A percentile compares a stretch with the other conserved stretches of the same genome.
These are phyloP conservation scores for Colletotrichum sp. DNA, from an alignment of 2,329 filamentous ascomycete genomes.

Conservation along the genomic window DNA sequence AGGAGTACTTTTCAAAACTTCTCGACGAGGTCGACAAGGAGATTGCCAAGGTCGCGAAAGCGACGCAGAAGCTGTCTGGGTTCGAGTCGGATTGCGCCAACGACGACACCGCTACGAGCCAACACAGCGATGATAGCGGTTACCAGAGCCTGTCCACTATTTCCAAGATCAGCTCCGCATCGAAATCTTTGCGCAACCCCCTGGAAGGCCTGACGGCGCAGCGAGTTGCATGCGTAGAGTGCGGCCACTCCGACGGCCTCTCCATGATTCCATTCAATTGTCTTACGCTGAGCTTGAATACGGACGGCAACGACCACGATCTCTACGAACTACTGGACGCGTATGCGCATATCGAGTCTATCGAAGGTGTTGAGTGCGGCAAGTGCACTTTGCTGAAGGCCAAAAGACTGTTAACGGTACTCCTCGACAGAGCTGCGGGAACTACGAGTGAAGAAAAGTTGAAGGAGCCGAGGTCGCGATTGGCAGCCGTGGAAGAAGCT, in stretches of 20 bases:
- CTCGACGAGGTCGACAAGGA: constrained; percentile 86
- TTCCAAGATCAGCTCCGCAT: constrained; percentile 33
- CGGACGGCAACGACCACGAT: constrained; percentile 65
- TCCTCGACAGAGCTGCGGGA: constrained; percentile 47
- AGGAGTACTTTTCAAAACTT: constrained; percentile 94
- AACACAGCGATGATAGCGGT: constrained; percentile 62
- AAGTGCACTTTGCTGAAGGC: constrained; percentile 82
- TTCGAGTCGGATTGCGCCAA: constrained; percentile 43
- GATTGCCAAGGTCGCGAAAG: constrained; percentile 55
- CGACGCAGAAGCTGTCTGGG: constrained; percentile 35
- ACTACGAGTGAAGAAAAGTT: constrained; percentile 52
- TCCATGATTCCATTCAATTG: constrained; percentile 95
- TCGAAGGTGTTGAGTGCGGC: constrained; percentile 88
- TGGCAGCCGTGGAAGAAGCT: constrained; percentile 71
- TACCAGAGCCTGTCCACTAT: constrained; percentile 53
- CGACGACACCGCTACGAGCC: constrained; percentile 50
- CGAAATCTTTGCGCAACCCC: constrained; percentile 67
- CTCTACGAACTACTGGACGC: constrained; percentile 82
- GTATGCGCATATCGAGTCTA: constrained; percentile 83
- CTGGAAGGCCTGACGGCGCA: constrained; percentile 89
- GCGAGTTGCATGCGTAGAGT: constrained; percentile 84
- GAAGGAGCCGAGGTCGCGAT: constrained; percentile 55
- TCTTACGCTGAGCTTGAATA: constrained; percentile 81
- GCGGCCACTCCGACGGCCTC: constrained; percentile 86
- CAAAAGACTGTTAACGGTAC: constrained; percentile 49